A percentile compares a stretch with the other conserved stretches of the same genome.
These are phyloP conservation scores for Trichocladium antarcticum DNA, from an alignment of 495 filamentous ascomycete genomes.

Conservation along the genomic window DNA sequence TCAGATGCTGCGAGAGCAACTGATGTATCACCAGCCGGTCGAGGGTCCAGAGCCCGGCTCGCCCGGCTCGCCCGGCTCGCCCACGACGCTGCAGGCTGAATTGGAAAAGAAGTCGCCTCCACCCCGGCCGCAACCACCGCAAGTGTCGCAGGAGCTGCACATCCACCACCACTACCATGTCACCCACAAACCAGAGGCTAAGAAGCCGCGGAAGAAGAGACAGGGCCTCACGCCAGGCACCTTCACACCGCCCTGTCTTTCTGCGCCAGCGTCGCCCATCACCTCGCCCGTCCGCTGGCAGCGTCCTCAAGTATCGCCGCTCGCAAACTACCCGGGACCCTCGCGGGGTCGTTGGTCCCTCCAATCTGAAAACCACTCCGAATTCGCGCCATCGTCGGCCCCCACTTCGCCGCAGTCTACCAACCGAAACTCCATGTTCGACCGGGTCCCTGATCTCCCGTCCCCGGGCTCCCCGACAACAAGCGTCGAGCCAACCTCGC, in stretches of 20 bases:
- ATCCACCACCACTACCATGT: conserved; percentile 90
- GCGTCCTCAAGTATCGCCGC: conserved; percentile 14
- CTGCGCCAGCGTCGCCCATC: conserved; percentile 20
- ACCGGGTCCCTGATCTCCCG: conserved; percentile 50
- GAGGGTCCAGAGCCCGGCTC: conserved; percentile 20
- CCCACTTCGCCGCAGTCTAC: conserved; percentile 72
- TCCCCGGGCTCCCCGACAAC: conserved; percentile 68
- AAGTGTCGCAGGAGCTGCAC: conserved; percentile 64
- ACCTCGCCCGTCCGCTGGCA: conserved; percentile 14
- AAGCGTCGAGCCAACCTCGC: conserved; percentile 49
- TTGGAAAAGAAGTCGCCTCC: conserved; percentile 45
- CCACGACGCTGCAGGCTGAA: conserved; percentile 57
- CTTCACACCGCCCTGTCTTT: conserved; percentile 44
- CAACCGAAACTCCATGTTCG: conserved; percentile 67
- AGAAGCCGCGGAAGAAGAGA: conserved; percentile 62
- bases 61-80: conserved; percentile 21
- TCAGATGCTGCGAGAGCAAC: conserved; percentile 69
- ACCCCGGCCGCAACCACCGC: conserved; percentile 14
- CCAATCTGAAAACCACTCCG: conserved; percentile 50
- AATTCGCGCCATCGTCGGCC: conserved; percentile 55
- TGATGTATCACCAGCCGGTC: conserved; percentile 67
- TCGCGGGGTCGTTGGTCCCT: conserved; percentile 52
- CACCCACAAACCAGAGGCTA: conserved; percentile 48
- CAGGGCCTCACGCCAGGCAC: conserved; percentile 46
- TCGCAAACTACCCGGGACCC: conserved; percentile 34